Evolutionary conservation across 2,329 filamentous ascomycete species (phyloP), one percentile per base, ranked within the genome.

Genomic region (Aureobasidium sp.): DNA sequence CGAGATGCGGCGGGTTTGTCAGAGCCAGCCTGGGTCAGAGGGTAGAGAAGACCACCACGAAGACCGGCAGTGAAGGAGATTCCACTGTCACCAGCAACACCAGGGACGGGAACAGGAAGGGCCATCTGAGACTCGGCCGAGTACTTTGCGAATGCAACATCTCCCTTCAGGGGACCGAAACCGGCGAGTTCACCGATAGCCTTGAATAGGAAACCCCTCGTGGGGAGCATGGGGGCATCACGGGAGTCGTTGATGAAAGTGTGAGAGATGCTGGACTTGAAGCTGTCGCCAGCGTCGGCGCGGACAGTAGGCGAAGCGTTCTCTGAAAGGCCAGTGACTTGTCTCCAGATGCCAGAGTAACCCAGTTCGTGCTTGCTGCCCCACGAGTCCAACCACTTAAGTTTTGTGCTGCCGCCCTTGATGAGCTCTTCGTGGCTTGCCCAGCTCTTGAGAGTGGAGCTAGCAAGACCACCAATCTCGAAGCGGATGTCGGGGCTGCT

Each of bases 91-190:
- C 85, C 85, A 66, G 81, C 75, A n/a, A 87, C 73, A 1, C 87
- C 86, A 0, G 89, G 88, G 15, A 94, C 77, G 0, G 86, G 80
- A 25, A 97, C 79, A 0, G 92, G 87, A 1, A 93, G 64, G 2
- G 91, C 91, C 62, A 85, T 85, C 65, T 90, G 86, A 1, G 90
- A 80, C 74, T 97, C 93, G 17, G 93, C 70, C 73, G 97, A 92
- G n/a, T 87, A 86, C 76, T 96, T 99, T 74, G 86, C 90, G 74
- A 97, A 97, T n/a, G 89, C 87, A 1, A 96, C 91, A 69, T 97
- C 94, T 42, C 94, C 94, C 65, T 84, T 84, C 20, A 99, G 78
- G 0, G 88, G 86, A 0, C 93, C 91, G 74, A 88, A 86, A 12
- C 94, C 93, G 2, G 94, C 93, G n/a, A 97, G 74, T 71, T 97